Base-by-base conservation (phyloP, 495 filamentous ascomycete species). In the Pseudomonodictys pantanalensis region DNA sequence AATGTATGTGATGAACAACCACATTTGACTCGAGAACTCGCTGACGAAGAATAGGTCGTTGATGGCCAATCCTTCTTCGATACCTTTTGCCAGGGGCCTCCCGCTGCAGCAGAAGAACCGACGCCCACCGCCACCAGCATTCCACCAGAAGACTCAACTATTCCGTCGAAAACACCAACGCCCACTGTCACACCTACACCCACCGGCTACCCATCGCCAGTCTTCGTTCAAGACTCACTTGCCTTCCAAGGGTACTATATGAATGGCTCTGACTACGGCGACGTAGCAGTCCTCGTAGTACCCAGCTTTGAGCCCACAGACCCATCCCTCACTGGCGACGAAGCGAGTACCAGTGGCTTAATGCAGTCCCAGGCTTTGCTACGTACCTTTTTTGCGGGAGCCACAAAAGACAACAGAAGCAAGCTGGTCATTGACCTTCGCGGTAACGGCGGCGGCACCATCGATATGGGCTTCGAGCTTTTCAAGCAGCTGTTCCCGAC, bases 401-500 rank as follows among this genome's bases (percentile, higher is more conserved):
- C 64, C 8, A 39, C 18, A 3, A 49, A 33, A 15, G 24, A 43
- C 1, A 43, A 43, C 2, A 67, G 64, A 39, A 56, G 50, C 17
- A 59, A 64, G 38, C 60, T 67, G 5, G 29, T 67, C 22, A 39
- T 67, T 29, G 64, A 67, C 23, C 17, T 60, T 2, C 53, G 64
- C 11, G 60, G 55, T 1, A 67, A 67, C 39, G 52, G 44, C 11
- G 64, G 64, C 6, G 64, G 64, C 2, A 51, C 33, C 1, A 64
- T 56, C 24, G 43, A 52, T 20, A 30, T 59, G 18, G 59, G 59
- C 20, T 67, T 59, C 29, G 64, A 67, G 18, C 20, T 49, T 3
- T 67, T 67, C 55, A 64, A 63, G 28, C 64, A 66, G 24, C 60
- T 67, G 4, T 67, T 67, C 35, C 64, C 64, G 2, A 29, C 35